Conservation (phyloP, 176 grass and related monocot genomes). For the Dendrocalamus sinicus region DNA sequence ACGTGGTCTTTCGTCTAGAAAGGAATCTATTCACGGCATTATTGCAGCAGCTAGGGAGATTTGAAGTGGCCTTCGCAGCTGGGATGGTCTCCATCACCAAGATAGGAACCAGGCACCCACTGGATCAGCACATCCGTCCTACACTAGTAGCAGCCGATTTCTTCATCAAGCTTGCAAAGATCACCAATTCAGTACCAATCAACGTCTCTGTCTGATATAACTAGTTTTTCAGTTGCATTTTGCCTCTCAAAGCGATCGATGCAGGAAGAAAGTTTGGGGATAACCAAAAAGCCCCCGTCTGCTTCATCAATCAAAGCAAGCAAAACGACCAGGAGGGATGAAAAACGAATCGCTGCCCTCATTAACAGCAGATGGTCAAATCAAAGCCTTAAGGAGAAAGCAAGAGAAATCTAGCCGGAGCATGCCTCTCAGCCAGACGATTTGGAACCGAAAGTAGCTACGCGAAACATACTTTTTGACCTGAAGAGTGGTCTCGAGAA, state of each 20-base stretch:
- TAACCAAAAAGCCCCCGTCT: background rate
- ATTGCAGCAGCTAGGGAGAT: background rate
- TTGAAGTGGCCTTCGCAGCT: background rate
- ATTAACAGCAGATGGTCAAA: background rate
- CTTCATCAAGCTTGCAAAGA: background rate
- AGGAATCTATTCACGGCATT: background rate
- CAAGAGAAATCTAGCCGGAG: slow-evolving; percentile 26
- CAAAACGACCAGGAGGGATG: background rate
- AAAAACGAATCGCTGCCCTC: background rate
- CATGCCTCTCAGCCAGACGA: background rate
- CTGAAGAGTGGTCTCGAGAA: background rate
- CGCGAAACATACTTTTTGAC: background rate
- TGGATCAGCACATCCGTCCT: background rate
- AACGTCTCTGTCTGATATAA: background rate
- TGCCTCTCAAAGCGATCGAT: background rate
- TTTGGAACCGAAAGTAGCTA: background rate
- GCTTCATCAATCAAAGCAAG: slow-evolving; percentile 1
- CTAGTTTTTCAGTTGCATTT: slow-evolving; percentile 41
- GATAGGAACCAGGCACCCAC: background rate
- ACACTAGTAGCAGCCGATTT: background rate
- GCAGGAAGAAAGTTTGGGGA: background rate
- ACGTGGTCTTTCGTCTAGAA: background rate
- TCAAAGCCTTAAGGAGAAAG: slow-evolving; percentile 45
- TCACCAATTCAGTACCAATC: background rate
- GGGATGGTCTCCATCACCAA: slow-evolving; percentile 8